Base-by-base conservation (phyloP, 768 basidiomycete species). In the Sutorius australiensis region DNA sequence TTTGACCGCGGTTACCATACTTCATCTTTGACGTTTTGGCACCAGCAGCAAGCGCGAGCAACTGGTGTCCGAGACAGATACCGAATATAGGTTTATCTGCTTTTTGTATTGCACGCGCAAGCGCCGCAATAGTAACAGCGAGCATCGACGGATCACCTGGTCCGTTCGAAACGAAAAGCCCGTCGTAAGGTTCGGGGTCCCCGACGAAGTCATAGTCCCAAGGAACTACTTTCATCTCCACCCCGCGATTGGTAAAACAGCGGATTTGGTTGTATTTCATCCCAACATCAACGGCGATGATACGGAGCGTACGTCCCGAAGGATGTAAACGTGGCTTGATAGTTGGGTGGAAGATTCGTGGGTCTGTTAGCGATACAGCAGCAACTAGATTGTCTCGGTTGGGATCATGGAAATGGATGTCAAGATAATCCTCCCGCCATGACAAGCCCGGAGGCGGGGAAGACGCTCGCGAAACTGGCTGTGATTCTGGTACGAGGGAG, bases 201-300 rank as follows among this genome's bases (percentile, higher is more conserved):
- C 77, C 70, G 27, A 89, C 74, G 69, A 95, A 92, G 72, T 98
- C 89, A 68, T 95, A 91, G 67, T 98, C 79, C 95, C 95, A 99
- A 27, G 97, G 95, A 8, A 98, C 90, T 48, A 98, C 92, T 73
- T 98, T 98, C 67, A 98, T 78, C 70, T 98, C 92, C 33, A 98
- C 83, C 45, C 97, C 97, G 32, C 97, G 87, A 34, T 83, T 77
- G 39, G 82, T 83, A 74, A 99, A 98, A 76, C 97, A 99, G 32
- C 97, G 82, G 61, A 98, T 94, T 72, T 99, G 97, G 72, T 98
- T 98, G 77, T 90, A 97, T 73, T 99, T 99, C 92, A 98, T 98
- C n/a, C 97, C 97, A 46, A 98, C 95, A 68, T 99, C 97, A 53
- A 98, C 74, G 6, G 92, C 93, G 14, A 99, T 65, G 28, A 99